Conservation (phyloP, 176 grass and related monocot genomes). For the Aechmea fasciata region DNA sequence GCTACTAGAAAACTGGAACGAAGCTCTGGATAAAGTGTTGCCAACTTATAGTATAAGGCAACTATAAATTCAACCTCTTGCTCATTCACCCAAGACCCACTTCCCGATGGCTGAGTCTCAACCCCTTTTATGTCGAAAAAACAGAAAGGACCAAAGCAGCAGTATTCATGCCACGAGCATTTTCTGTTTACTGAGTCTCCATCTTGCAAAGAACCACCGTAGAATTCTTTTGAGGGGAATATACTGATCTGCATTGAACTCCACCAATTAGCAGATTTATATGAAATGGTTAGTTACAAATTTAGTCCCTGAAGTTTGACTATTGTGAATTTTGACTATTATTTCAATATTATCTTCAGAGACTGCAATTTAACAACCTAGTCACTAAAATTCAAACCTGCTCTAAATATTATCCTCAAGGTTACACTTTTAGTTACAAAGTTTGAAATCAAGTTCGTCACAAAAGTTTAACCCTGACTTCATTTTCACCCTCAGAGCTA, state of each 20-base stretch:
- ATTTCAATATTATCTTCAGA: no score
- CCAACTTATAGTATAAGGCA: slow-evolving; percentile 67
- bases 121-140: slow-evolving; percentile 91
- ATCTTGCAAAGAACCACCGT: slow-evolving; percentile 1
- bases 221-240: slow-evolving; percentile 49
- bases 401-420: no score
- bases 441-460: no score
- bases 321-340: no score
- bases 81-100: slow-evolving; percentile 86
- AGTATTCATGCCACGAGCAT: not conserved
- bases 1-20: slow-evolving; percentile 63
- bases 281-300: slow-evolving; percentile 13
- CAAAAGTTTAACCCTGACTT: no score
- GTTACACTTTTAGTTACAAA: no score
- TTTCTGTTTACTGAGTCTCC: not conserved
- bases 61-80: slow-evolving; percentile 83
- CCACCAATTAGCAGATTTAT: slow-evolving; percentile 3
- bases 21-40: slow-evolving; percentile 47
- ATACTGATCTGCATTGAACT: slow-evolving; percentile 64
- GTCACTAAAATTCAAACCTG: no score
- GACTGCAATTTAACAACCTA: no score
- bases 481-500: no score
- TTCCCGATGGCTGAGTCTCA: slow-evolving; percentile 65
- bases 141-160: slow-evolving; percentile 33
- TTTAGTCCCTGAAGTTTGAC: no score